Evolutionary conservation across 257 asterid genomes (phyloP).

Genomic region (Vinca minor): DNA sequence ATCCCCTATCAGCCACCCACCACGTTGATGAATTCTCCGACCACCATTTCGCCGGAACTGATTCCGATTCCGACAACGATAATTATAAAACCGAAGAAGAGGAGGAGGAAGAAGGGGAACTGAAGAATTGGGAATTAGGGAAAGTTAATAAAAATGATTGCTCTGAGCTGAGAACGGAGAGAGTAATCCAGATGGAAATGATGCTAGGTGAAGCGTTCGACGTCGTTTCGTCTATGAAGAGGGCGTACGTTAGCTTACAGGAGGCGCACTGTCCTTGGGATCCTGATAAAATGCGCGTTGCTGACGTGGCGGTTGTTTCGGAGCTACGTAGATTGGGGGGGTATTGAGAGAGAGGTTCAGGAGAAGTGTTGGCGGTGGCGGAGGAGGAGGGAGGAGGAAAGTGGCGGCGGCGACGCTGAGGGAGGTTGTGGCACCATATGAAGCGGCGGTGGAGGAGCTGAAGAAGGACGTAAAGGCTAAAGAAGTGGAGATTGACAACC

Average conservation of each 20-base stretch:
- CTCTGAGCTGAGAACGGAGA: constrained; percentile 21
- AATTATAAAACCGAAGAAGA: constrained; percentile 17
- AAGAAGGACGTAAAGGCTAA: constrained; percentile 66
- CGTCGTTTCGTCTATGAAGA: constrained; percentile 67
- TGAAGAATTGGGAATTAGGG: constrained; percentile 17
- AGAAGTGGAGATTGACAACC: constrained; percentile 50
- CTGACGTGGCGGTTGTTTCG: constrained; percentile 81
- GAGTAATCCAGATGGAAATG: constrained; percentile 59
- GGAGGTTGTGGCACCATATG: constrained; percentile 98
- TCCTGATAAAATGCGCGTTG: constrained; percentile 72
- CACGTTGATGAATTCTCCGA: constrained; percentile 17
- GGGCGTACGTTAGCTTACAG: constrained; percentile 81
- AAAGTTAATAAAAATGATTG: too few species aligned
- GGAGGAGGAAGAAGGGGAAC: constrained; percentile 11
- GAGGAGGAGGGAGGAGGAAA: constrained; percentile 37
- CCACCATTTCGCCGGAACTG: constrained; percentile 15
- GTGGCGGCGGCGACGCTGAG: constrained; percentile 65
- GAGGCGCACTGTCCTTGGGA: constrained; percentile 92
- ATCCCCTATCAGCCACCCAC: constrained; percentile 52
- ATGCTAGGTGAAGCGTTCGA: constrained; percentile 76
- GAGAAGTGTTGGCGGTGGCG: constrained; percentile 43
- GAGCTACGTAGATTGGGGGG: constrained; percentile 70
- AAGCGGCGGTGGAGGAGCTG: constrained; percentile 75
- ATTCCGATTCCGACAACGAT: constrained; percentile 25
- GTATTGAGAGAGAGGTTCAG: constrained; percentile 77